Evolutionary conservation across 1,284 basidiomycete species (phyloP), one percentile per base, ranked within the genome.

Genomic region (Rhodotorula sp.): DNA sequence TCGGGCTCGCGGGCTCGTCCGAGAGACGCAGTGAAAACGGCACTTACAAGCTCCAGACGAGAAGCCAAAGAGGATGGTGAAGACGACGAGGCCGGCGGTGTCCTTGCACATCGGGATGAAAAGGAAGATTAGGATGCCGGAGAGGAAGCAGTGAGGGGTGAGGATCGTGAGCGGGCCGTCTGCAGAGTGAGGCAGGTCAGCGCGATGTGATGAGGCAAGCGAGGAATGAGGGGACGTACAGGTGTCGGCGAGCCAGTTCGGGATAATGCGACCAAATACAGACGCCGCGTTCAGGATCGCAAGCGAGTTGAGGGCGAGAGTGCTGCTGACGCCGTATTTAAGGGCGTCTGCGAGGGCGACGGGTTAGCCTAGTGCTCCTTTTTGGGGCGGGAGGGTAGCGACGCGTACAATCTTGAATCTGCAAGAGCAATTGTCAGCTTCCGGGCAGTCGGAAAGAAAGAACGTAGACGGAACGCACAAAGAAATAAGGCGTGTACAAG

Each of bases 51-150:
- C 70, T 1, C 73, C 73, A 6, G 66, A 71, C 3, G 72, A 61
- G 62, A 81, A 76, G 9, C 81, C 80, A 64, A 77, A 82, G 8
- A 81, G 54, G 32, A 80, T 73, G 2, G 76, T 71, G 54, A 80
- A 80, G 24, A 71, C 74, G 47, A 81, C 77, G 39, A 70, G 54
- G 8, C 74, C 76, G 19, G 63, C 73, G 1, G 54, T 66, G 3
- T 60, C 58, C 39, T 70, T 73, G 39, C 69, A 71, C 62, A 71
- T 63, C n/a, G 71, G 64, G 6, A 76, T 52, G 67, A 72, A 77
- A 48, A 68, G 52, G 54, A 76, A 74, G 59, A 70, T 64, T 44
- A 72, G 66, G 30, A 73, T 64, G 15, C 74, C 73, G 4, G 69
- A 68, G 5, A 74, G 30, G 56, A 68, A 44, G 51, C 74, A 73